These are phyloP conservation scores for Quercus alba DNA, from an alignment of 306 rosid species.

Conservation along the genomic window DNA sequence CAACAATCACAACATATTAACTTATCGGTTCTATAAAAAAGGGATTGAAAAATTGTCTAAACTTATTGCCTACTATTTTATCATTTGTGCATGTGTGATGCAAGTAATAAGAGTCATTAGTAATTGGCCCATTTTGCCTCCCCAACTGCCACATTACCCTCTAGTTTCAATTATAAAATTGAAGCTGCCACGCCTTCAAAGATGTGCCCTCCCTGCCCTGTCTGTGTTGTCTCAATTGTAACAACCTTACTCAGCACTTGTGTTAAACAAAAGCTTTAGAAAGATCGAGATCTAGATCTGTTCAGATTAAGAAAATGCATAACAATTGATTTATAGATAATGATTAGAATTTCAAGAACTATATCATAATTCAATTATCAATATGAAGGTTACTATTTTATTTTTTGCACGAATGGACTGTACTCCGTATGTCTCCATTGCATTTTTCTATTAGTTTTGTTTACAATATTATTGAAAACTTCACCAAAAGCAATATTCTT, in stretches of 20 bases:
- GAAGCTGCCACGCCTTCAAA: constrained; percentile 11
- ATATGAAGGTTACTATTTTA: background rate
- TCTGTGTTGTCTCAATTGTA: constrained; percentile 19
- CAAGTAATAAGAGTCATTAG: constrained; percentile 26
- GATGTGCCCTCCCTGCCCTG: background rate
- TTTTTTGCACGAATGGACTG: constrained; percentile 36
- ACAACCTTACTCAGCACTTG: constrained; percentile 18
- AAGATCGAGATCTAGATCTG: constrained; percentile 36
- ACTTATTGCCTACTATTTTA: constrained; percentile 12
- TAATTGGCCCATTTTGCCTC: constrained; percentile 21
- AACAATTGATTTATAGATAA: background rate
- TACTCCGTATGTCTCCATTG: constrained; percentile 6
- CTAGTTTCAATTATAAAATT: constrained; percentile 4
- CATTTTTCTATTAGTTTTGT: background rate
- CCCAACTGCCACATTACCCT: constrained; percentile 36
- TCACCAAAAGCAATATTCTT: background rate
- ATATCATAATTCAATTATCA: background rate
- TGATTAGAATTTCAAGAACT: constrained; percentile 28
- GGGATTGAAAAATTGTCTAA: too few relatives aligned
- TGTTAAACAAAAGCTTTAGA: constrained; percentile 6
- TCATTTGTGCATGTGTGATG: constrained; percentile 21
- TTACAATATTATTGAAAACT: background rate
- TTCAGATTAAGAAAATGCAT: background rate
- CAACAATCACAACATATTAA: too few relatives aligned
- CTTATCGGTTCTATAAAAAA: too few relatives aligned